Evolutionary conservation across 805 yeast species (phyloP), one percentile per base, ranked within the genome.

Genomic region (Saccharomyces jurei): DNA sequence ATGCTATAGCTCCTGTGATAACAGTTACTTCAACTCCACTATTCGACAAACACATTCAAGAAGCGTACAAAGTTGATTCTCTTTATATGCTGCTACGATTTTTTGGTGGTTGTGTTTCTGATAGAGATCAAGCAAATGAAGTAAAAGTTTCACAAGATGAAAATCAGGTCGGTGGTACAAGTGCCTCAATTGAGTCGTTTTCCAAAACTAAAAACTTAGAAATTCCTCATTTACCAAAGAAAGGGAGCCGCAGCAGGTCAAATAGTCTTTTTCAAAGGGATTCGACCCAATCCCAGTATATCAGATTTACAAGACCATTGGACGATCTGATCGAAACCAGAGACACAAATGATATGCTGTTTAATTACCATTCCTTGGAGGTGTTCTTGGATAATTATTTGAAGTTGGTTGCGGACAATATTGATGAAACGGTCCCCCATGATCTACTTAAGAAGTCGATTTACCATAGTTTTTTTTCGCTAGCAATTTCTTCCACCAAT

Each of bases 381-480:
- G 61, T 68, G n/a, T 61, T 71, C 50, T 64, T 74, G 59, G 57
- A 60, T 25, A 65, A 68, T 22, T 71, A 71, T 52, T 63, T 73
- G 14, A 61, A 63, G 36, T 54, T 64, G 10, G 61, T 72, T 8
- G 66, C 69, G n/a, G 53, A 52, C n/a, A 63, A 66, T 1, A 54
- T 58, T 49, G 64, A 68, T 13, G 60, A 61, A 2, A 71, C 74
- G 1, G 55, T 63, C 3, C 62, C 66, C 50, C 60, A 62, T 50
- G 51, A 61, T 13, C 53, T 68, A 1, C 61, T 79, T 46, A 75
- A 74, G 51, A 74, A 74, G 52, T 74, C 81, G 3, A 70, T 84
- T 9, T 88, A 84, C 64, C 71, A 81, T 57, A 79, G 78, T 51
- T 76, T 82, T 58, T 76, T 86, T 59, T 76, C 83, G 30, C 78